These are phyloP conservation scores for Beta macrorhiza DNA, from an alignment of 179 eudicot species.

Conservation along the genomic window DNA sequence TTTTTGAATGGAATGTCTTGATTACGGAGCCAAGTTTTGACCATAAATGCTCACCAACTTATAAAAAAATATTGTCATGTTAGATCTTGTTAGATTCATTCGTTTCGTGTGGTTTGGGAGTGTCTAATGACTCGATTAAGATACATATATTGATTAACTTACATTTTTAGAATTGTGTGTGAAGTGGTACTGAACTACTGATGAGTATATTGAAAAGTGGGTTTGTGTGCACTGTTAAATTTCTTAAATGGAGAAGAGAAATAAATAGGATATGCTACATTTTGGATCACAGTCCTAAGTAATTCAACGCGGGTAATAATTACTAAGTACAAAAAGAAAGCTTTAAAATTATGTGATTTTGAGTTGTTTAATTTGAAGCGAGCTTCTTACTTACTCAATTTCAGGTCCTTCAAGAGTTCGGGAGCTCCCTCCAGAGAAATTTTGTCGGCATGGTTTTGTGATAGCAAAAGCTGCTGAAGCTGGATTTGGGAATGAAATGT, in stretches of 20 bases:
- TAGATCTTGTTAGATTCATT: too few species aligned
- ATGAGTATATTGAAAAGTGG: not conserved
- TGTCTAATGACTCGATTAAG: too few species aligned
- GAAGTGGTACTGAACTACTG: not conserved
- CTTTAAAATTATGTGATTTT: too few species aligned
- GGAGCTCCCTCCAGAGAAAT: conserved; percentile 63
- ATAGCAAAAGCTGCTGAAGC: conserved; percentile 96
- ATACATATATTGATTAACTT: too few species aligned
- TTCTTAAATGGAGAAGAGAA: too few species aligned
- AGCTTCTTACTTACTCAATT: not conserved
- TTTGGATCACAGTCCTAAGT: not conserved
- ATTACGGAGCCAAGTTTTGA: too few species aligned
- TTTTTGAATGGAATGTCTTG: too few species aligned
- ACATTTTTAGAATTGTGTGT: too few species aligned
- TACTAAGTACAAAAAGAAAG: not conserved
- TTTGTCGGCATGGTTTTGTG: conserved; percentile 86
- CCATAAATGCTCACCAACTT: too few species aligned
- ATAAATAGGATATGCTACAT: not conserved
- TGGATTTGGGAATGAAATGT: conserved; percentile 96
- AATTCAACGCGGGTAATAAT: not conserved
- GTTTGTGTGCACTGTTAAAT: not conserved
- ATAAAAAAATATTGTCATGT: too few species aligned
- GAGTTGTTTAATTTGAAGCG: not conserved
- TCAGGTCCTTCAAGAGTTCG: conserved; percentile 75
- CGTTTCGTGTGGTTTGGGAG: too few species aligned